Base-by-base conservation (phyloP, 805 yeast genomes). In the Ogataea nonfermentans region DNA sequence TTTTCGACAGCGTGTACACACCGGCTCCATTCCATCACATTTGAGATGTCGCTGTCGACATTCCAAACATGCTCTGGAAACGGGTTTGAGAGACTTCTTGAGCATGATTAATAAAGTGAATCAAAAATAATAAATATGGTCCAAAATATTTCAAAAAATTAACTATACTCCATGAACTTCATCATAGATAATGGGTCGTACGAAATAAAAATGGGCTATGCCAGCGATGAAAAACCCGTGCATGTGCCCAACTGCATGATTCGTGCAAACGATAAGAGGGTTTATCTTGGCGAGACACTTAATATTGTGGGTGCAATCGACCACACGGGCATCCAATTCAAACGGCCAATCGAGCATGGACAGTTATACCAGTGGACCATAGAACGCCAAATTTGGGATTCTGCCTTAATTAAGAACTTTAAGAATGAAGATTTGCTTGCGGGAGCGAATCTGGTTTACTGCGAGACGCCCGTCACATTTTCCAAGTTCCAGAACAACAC, bases 141-240 rank as follows among this genome's bases (percentile, higher is more conserved):
- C n/a, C n/a, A n/a, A 32, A 23, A 32, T 19, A 19, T 19, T 19
- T 19, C 22, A 32, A 16, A 9, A 14, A 22, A 25, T n/a, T 30
- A 31, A 30, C 17, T 31, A 19, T 13, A 25, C 12, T 25, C 19
- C 3, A 54, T 44, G 35, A 64, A 63, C 5, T 48, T 91, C 19
- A 78, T 93, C 4, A 63, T 93, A 11, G 99, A 93, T 55, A 93
- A 93, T 68, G 99, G 99, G 1, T 81, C 95, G 0, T 85, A 85
- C 56, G 78, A 78, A 44, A 73, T 93, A 38, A 91, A 91, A 56
- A 69, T 76, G 28, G 91, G 89, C 0, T 62, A 58, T 27, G 63
- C 75, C 1, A 54, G 54, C 2, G 54, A 49, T n/a, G 69, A 68
- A 1, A n/a, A 12, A 1, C 87, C 86, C 2, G 51, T 56, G 2